A percentile compares a stretch with the other conserved stretches of the same genome.
Conservation (phyloP, 2,329 filamentous ascomycete genomes). For the Colletotrichum horii region DNA sequence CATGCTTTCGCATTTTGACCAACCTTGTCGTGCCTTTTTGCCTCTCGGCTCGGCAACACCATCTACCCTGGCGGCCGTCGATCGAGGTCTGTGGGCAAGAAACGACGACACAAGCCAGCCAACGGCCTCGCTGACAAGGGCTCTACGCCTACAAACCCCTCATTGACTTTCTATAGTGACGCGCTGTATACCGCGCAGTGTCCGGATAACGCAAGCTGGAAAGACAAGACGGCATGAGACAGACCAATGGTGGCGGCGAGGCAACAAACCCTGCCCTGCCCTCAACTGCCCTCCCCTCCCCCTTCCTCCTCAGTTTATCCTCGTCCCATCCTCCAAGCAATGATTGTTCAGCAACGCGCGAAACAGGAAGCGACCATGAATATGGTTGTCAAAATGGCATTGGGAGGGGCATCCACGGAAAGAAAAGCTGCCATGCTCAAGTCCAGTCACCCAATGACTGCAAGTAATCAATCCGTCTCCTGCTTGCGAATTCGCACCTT, state of each 20-base stretch:
- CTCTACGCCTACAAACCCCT: background rate
- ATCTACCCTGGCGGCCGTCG: background rate
- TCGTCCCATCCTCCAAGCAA: too few relatives aligned
- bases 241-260: background rate
- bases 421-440: too few relatives aligned
- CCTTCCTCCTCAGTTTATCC: too few relatives aligned
- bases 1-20: background rate
- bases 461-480: too few relatives aligned
- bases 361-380: too few relatives aligned
- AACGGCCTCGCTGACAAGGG: background rate
- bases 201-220: too few relatives aligned
- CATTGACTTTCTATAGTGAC: background rate
- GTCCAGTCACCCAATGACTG: too few relatives aligned
- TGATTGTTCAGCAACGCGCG: too few relatives aligned
- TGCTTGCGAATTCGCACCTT: too few relatives aligned
- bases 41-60: background rate
- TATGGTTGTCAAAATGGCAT: too few relatives aligned
- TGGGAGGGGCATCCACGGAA: too few relatives aligned
- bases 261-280: background rate
- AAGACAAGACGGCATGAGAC: background rate
- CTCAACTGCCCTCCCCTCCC: too few relatives aligned
- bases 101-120: background rate
- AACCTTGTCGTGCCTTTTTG: background rate
- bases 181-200: background rate
- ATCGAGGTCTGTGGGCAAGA: background rate